phyloP scores from a whole-genome alignment of 768 basidiomycete genomes.

The Boletus vinaceobasis region DNA sequence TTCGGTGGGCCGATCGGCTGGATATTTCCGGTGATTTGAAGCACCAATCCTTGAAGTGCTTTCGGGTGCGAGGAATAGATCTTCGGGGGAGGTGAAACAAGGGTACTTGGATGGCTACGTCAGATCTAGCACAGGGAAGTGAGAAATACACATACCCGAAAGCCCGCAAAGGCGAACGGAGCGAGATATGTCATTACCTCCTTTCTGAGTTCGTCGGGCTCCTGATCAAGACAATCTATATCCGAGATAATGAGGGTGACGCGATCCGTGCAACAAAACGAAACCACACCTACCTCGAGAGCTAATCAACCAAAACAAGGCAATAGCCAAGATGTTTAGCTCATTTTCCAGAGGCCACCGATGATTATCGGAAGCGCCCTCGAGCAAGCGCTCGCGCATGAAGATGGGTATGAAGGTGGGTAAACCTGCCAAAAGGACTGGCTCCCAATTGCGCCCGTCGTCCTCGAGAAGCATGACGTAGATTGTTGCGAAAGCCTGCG shows the following conservation, averaged over 20 bases:
- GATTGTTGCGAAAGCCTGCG: constrained; percentile 48
- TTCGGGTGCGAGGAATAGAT: constrained; percentile 23
- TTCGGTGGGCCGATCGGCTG: constrained; percentile 28
- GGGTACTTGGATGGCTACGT: constrained; percentile 28
- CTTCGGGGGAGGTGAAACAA: constrained; percentile 39
- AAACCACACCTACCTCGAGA: constrained; percentile 23
- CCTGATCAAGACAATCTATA: constrained; percentile 27
- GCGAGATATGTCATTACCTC: constrained; percentile 36
- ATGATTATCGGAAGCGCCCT: constrained; percentile 35
- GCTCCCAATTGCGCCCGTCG: constrained; percentile 46
- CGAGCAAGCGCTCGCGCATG: constrained; percentile 39
- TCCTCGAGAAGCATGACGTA: constrained; percentile 60
- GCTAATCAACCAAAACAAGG: constrained; percentile 46
- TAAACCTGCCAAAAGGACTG: constrained; percentile 43
- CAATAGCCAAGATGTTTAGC: constrained; percentile 43
- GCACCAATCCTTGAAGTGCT: constrained; percentile 10
- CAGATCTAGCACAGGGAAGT: constrained; percentile 2
- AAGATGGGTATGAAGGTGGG: constrained; percentile 39
- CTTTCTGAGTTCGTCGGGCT: constrained; percentile 31
- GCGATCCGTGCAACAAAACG: background rate
- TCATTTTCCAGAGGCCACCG: constrained; percentile 51
- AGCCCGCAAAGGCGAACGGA: constrained; percentile 49
- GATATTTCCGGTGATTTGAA: constrained; percentile 27
- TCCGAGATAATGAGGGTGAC: background rate
- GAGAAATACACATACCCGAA: constrained; percentile 38